Conservation (phyloP, 352 stramenopile genomes). For the Pythium phragmitis region DNA sequence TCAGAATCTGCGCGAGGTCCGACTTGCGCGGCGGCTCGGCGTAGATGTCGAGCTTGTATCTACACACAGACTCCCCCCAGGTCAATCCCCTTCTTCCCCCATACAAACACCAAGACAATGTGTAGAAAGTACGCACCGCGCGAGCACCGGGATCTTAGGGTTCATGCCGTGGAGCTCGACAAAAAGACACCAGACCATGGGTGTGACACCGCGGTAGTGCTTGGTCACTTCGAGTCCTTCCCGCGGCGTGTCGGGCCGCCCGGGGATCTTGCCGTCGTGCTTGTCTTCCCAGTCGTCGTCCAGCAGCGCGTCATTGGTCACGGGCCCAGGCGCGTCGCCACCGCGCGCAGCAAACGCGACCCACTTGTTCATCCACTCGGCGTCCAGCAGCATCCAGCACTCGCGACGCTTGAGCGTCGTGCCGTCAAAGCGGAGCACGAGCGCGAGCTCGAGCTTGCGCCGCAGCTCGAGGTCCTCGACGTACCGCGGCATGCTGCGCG, state of each 20-base stretch:
- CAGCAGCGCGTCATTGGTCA: slow-evolving; percentile 59
- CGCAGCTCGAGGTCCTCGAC: slow-evolving; percentile 51
- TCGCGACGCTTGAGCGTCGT: slow-evolving; percentile 58
- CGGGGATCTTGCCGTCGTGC: slow-evolving; percentile 24
- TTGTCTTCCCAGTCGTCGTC: slow-evolving; percentile 45
- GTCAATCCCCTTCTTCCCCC: no score
- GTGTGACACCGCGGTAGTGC: slow-evolving; percentile 69
- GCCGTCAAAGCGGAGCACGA: slow-evolving; percentile 57
- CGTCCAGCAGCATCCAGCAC: slow-evolving; percentile 69
- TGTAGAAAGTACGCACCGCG: slow-evolving; percentile 11
- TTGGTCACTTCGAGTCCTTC: slow-evolving; percentile 41
- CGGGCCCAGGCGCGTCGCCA: slow-evolving; percentile 48
- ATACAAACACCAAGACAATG: neutral
- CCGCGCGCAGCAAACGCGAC: slow-evolving; percentile 45
- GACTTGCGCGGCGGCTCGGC: slow-evolving; percentile 25
- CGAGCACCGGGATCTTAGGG: slow-evolving; percentile 39
- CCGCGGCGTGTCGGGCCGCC: slow-evolving; percentile 42
- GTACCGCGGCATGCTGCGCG: slow-evolving; percentile 31
- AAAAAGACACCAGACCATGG: slow-evolving; percentile 76
- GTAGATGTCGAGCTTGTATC: slow-evolving; percentile 31
- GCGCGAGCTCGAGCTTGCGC: slow-evolving; percentile 53
- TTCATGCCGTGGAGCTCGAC: slow-evolving; percentile 54
- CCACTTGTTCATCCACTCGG: slow-evolving; percentile 69
- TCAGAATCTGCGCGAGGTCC: slow-evolving; percentile 22
- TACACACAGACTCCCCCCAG: slow-evolving; percentile 2